Conservation (phyloP, 768 basidiomycete genomes). For the Clavulina sp. region DNA sequence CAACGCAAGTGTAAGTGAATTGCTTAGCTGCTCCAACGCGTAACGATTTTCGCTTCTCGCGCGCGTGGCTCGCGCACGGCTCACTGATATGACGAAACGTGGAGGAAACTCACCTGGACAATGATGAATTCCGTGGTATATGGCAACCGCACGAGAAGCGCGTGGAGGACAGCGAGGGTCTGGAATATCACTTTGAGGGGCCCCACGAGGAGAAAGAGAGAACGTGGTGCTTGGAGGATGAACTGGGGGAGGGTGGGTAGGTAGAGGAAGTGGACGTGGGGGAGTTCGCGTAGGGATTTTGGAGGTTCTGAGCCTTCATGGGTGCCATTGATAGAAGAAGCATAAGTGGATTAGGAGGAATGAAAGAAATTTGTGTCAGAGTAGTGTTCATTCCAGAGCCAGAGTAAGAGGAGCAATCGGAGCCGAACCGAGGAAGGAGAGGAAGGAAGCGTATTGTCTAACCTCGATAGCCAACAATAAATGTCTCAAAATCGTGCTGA, state of each 20-base stretch:
- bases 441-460: conserved; percentile 12
- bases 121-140: conserved; percentile 70
- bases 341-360: too few species aligned
- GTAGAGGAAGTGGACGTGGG: conserved; percentile 47
- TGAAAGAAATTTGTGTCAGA: too few species aligned
- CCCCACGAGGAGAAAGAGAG: conserved; percentile 37
- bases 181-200: conserved; percentile 71
- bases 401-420: too few species aligned
- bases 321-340: too few species aligned
- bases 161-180: conserved; percentile 38
- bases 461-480: conserved; percentile 79
- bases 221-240: conserved; percentile 39
- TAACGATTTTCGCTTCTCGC: too few species aligned
- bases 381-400: too few species aligned
- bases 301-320: conserved; percentile 66
- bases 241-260: conserved; percentile 44
- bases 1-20: not conserved
- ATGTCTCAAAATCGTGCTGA: conserved; percentile 55
- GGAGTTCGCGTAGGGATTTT: conserved; percentile 48
- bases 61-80: not conserved
- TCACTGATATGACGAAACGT: not conserved
- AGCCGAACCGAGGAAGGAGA: not conserved
- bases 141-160: conserved; percentile 40
- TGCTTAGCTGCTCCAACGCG: too few species aligned
- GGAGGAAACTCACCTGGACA: conserved; percentile 51